Percentiles rank a stretch among this genome's conserved stretches.
These are phyloP conservation scores for Abrus precatorius DNA, from an alignment of 306 rosid genomes.

Conservation along the genomic window DNA sequence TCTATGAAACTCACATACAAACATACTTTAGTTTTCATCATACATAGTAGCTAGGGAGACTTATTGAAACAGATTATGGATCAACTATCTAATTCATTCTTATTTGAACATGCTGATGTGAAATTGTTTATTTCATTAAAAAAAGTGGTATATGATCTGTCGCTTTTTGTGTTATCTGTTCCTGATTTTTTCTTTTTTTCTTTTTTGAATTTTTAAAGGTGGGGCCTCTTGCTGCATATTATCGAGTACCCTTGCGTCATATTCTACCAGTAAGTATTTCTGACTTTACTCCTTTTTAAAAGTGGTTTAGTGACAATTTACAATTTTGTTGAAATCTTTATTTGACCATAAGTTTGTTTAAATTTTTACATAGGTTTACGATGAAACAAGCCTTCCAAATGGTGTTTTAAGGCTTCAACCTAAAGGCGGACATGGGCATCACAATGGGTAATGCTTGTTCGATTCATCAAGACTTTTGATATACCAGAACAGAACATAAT, in stretches of 20 bases:
- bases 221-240: slow-evolving; percentile 94
- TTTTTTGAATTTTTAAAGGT: slow-evolving; percentile 60
- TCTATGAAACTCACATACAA: background rate
- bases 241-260: slow-evolving; percentile 92
- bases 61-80: slow-evolving; percentile 19
- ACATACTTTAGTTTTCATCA: background rate
- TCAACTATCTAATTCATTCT: slow-evolving; percentile 32
- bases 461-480: slow-evolving; percentile 21
- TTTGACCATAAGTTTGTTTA: slow-evolving; percentile 15
- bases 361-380: slow-evolving; percentile 67
- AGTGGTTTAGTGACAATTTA: background rate
- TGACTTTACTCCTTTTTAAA: slow-evolving; percentile 6
- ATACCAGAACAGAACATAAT: slow-evolving; percentile 11
- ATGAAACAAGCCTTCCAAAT: slow-evolving; percentile 97
- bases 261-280: slow-evolving; percentile 70
- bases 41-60: background rate
- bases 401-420: slow-evolving; percentile 88
- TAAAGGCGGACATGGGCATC: slow-evolving; percentile 96
- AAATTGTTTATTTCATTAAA: slow-evolving; percentile 13
- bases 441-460: slow-evolving; percentile 80
- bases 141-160: background rate
- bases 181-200: slow-evolving; percentile 43
- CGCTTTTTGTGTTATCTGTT: background rate
- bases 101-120: slow-evolving; percentile 1
- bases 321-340: slow-evolving; percentile 22